Evolutionary conservation across 2,329 filamentous ascomycete species (phyloP), one percentile per base, ranked within the genome.

Genomic region (Penicillium italicum): DNA sequence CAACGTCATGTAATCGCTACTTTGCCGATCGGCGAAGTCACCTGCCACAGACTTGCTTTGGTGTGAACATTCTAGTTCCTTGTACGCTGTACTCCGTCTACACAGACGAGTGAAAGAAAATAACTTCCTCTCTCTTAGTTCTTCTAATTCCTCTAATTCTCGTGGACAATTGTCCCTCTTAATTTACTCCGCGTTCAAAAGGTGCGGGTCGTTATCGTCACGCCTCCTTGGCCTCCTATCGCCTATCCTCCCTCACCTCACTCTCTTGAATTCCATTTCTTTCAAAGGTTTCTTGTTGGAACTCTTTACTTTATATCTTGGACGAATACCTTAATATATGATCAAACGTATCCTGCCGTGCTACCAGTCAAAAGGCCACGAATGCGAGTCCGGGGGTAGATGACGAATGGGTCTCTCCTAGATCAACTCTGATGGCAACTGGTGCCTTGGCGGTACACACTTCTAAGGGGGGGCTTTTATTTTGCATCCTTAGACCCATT

Each of bases 391-490:
- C 50, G 57, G 63, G 69, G 64, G 38, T 44, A 20, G 58, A 72
- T 72, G 66, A 69, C 70, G 72, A 68, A 72, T 73, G 72, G 62
- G 63, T 66, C 64, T 69, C 61, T 70, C 67, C 58, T 63, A 62
- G 62, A 65, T 64, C 59, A 41, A 67, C 67, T 66, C 67, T 66
- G 67, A 73, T 71, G 70, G 68, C 69, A 69, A 64, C 61, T 60
- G 61, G 61, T 65, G 67, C 67, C 69, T 70, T 68, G 64, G 66
- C 63, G 62, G 65, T 60, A 64, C 56, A 53, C 58, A 63, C 51
- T 66, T 45, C 53, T 56, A 48, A 60, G 58, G 62, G 58, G 62
- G 64, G 65, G 61, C 60, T 60, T 61, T 66, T 50, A 49, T 62
- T 58, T 58, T 55, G 51, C 51, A 52, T 54, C 56, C 59, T 62